Base-by-base conservation (phyloP, 305 asterid genomes). In the Fraxinus baroniana region DNA sequence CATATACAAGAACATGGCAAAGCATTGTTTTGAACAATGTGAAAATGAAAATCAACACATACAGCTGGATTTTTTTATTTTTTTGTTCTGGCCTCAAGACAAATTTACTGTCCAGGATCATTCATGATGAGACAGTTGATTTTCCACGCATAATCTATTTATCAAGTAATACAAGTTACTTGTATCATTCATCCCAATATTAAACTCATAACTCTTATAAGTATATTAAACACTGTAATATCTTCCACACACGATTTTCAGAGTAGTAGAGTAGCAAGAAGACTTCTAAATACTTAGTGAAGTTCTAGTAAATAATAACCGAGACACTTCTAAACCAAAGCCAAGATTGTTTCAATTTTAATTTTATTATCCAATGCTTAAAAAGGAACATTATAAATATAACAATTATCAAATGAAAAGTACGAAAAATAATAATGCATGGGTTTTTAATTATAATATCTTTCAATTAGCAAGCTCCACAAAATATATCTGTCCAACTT, bases 121-220 rank as follows among this genome's bases (percentile, higher is more conserved):
- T 70, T 7, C 15, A 55, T 37, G 36, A 5, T 44, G 68, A 46
- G 32, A 66, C 35, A 26, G 37, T 76, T 49, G 32, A 46, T 77
- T 76, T 62, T 41, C 70, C 17, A 13, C 2, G 8, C 74, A 57
- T 6, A 18, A 57, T 66, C 52, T 66, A 62, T 26, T 26, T 35
- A 32, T 44, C 76, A 79, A 80, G 55, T 52, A n/a, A 57, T 72
- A 26, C 71, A 24, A 35, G 55, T 36, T 20, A 80, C 39, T 35
- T 76, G 62, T 76, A 70, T 24, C 52, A 76, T 62, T 57, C 12
- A 73, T 79, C 68, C 80, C 72, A 49, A 79, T 66, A 49, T 33
- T 62, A 32, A 49, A 68, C 22, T 36, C n/a, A 12, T 0, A 49
- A 49, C 20, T 1, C 60, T 49, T 49, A 15, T 49, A 15, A 24